These are phyloP conservation scores for Hyaloscypha variabilis DNA, from an alignment of 495 filamentous ascomycete species.

Conservation along the genomic window DNA sequence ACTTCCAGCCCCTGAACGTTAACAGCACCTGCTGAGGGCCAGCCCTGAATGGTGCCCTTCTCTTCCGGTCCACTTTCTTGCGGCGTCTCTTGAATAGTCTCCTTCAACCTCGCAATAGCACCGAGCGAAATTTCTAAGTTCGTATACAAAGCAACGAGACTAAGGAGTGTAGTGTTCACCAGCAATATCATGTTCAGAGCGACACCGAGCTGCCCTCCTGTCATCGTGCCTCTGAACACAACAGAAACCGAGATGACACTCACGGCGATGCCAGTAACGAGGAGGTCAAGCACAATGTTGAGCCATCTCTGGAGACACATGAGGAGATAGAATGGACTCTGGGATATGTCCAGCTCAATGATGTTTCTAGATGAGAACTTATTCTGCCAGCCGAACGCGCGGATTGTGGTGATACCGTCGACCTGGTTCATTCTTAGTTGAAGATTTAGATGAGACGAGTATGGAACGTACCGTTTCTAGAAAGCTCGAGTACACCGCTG, in stretches of 20 bases:
- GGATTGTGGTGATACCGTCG: slow-evolving; percentile 49
- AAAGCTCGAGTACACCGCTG: slow-evolving; percentile 45
- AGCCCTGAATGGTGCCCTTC: slow-evolving; percentile 19
- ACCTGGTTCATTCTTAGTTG: background rate
- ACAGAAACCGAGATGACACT: slow-evolving; percentile 43
- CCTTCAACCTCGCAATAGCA: slow-evolving; percentile 40
- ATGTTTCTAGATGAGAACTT: slow-evolving; percentile 49
- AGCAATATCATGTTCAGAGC: slow-evolving; percentile 44
- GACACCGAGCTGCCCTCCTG: slow-evolving; percentile 56
- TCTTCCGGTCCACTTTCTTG: slow-evolving; percentile 2
- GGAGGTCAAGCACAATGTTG: slow-evolving; percentile 46
- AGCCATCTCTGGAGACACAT: slow-evolving; percentile 60
- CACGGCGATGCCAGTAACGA: slow-evolving; percentile 46
- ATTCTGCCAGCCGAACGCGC: slow-evolving; percentile 49
- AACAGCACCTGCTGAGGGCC: slow-evolving; percentile 42
- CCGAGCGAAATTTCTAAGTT: slow-evolving; percentile 42
- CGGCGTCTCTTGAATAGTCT: slow-evolving; percentile 2
- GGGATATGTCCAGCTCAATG: slow-evolving; percentile 53
- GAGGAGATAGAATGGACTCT: slow-evolving; percentile 53
- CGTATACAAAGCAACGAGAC: slow-evolving; percentile 17
- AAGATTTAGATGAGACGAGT: background rate
- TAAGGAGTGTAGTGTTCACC: slow-evolving; percentile 28
- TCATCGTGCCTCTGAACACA: slow-evolving; percentile 32
- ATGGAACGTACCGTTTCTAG: slow-evolving; percentile 42
- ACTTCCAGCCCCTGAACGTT: slow-evolving; percentile 51